Conservation (phyloP, 208 protist species). For the Porcisia deanei region DNA sequence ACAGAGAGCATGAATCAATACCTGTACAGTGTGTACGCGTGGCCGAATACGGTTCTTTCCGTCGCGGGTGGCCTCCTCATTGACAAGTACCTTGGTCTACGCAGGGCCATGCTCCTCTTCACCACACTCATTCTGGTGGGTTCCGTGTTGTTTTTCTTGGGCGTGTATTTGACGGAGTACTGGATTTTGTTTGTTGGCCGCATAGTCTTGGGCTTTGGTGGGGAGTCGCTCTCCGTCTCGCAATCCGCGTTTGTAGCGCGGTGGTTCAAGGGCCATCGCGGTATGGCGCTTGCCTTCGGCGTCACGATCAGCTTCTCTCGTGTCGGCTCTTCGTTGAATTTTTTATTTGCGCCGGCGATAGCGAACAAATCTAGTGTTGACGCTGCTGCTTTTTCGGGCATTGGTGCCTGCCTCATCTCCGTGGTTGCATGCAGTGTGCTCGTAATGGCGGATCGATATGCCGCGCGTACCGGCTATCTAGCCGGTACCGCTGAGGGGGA, state of each 20-base stretch:
- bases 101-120: constrained; percentile 81
- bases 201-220: constrained; percentile 89
- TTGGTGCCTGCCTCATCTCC: constrained; percentile 66
- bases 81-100: constrained; percentile 85
- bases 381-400: constrained; percentile 61
- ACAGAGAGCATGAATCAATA: constrained; percentile 88
- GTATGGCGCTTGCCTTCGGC: constrained; percentile 92
- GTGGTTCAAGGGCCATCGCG: constrained; percentile 83
- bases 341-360: constrained; percentile 85
- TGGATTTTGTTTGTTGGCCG: constrained; percentile 76
- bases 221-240: constrained; percentile 86
- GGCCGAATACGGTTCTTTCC: constrained; percentile 89
- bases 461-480: constrained; percentile 72
- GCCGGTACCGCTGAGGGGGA: constrained; percentile 33
- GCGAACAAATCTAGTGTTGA: constrained; percentile 54
- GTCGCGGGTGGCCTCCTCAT: constrained; percentile 89
- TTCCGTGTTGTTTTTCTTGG: constrained; percentile 73
- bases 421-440: constrained; percentile 62
- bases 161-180: constrained; percentile 59
- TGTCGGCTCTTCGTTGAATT: constrained; percentile 92
- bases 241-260: constrained; percentile 92
- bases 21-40: constrained; percentile 93
- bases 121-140: constrained; percentile 65
- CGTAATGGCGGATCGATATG: constrained; percentile 66
- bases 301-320: constrained; percentile 91